Evolutionary conservation across 2,329 filamentous ascomycete genomes (phyloP).

Genomic region (Epichloe amarillans): DNA sequence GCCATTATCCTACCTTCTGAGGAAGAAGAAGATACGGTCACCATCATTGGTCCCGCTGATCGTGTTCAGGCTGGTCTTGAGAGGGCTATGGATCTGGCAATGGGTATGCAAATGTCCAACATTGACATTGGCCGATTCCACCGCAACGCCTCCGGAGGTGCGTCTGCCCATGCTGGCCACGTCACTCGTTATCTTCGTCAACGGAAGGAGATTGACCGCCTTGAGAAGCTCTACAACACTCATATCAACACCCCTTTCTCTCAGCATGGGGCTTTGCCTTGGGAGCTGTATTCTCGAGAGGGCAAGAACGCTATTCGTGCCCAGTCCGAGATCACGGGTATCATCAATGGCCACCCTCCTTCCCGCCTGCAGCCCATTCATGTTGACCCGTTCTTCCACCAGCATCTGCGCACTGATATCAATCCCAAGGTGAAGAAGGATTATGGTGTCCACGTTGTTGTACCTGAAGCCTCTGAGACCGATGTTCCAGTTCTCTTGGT

Average conservation of each 20-base stretch:
- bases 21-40: constrained; percentile 70
- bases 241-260: constrained; percentile 71
- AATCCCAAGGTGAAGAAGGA: constrained; percentile 50
- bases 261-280: constrained; percentile 57
- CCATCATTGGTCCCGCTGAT: constrained; percentile 67
- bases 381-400: constrained; percentile 69
- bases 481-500: constrained; percentile 56
- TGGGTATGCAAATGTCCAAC: constrained; percentile 71
- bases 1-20: constrained; percentile 67
- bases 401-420: constrained; percentile 53
- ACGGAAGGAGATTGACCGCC: constrained; percentile 65
- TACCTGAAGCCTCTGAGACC: constrained; percentile 50
- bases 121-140: constrained; percentile 76
- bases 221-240: constrained; percentile 71
- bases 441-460: constrained; percentile 59
- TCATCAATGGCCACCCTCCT: constrained; percentile 63
- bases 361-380: constrained; percentile 52
- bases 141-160: constrained; percentile 55
- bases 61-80: constrained; percentile 64
- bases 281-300: constrained; percentile 81
- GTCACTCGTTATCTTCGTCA: constrained; percentile 80
- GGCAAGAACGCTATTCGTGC: constrained; percentile 70
- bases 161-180: constrained; percentile 68
- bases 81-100: constrained; percentile 77
- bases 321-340: constrained; percentile 59